Conservation (phyloP, 2,329 filamentous ascomycete species). For the Lasiodiplodia citricola region DNA sequence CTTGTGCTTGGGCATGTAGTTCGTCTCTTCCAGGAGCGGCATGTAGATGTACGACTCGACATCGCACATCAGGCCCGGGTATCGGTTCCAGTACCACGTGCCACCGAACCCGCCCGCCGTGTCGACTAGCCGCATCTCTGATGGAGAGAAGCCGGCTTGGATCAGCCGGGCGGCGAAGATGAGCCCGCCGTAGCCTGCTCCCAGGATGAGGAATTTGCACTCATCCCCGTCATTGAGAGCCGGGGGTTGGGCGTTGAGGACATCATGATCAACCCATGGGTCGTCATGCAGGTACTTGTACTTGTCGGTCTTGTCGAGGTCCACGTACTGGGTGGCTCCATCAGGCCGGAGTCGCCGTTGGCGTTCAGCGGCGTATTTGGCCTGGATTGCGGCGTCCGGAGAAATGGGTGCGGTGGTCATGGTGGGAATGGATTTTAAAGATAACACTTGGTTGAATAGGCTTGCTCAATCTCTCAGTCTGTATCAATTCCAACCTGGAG, state of each 20-base stretch:
- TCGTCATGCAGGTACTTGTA: slow-evolving; percentile 36
- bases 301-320: slow-evolving; percentile 32
- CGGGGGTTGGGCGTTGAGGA: slow-evolving; percentile 3
- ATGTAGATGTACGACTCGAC: slow-evolving; percentile 33
- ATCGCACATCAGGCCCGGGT: slow-evolving; percentile 34
- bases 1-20: slow-evolving; percentile 39
- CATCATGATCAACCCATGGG: slow-evolving; percentile 34
- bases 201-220: slow-evolving; percentile 44
- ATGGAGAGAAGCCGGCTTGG: slow-evolving; percentile 41
- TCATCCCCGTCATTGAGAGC: slow-evolving; percentile 6
- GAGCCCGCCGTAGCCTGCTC: slow-evolving; percentile 53
- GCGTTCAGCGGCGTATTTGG: background rate
- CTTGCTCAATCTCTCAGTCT: too few species aligned
- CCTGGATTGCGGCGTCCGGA: background rate
- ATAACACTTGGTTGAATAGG: too few species aligned
- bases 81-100: slow-evolving; percentile 39
- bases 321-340: slow-evolving; percentile 30
- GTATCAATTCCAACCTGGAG: too few species aligned
- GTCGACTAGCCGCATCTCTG: slow-evolving; percentile 43
- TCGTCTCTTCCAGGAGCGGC: slow-evolving; percentile 50
- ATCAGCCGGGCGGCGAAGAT: slow-evolving; percentile 49
- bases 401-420: too few species aligned
- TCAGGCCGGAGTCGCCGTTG: slow-evolving; percentile 3
- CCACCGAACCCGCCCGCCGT: slow-evolving; percentile 33
- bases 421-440: too few species aligned